Conservation (phyloP, 1,139 yeast genomes). For the Pichia sp. region DNA sequence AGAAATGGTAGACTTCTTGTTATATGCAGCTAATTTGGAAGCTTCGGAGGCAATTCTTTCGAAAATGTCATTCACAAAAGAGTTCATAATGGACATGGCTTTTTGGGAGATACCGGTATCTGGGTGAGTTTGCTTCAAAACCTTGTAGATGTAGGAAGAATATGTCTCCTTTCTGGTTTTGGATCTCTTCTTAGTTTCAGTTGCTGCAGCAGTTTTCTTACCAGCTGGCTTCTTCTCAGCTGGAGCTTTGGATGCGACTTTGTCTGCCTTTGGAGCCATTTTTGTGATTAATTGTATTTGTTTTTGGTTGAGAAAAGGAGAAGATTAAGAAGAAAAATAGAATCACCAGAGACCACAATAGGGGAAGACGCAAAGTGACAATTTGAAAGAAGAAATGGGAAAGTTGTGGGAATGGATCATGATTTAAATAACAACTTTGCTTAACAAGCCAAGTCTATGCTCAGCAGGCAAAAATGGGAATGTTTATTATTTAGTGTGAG, state of each 20-base stretch:
- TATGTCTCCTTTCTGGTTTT: slow-evolving; percentile 98
- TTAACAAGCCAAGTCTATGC: not conserved
- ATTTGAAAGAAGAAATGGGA: not conserved
- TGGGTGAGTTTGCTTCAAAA: slow-evolving; percentile 97
- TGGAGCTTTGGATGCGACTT: slow-evolving; percentile 98
- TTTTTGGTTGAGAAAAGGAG: slow-evolving; percentile 7
- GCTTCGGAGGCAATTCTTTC: slow-evolving; percentile 98
- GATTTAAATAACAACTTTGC: slow-evolving; percentile 3
- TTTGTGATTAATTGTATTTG: slow-evolving; percentile 35
- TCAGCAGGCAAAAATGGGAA: not conserved
- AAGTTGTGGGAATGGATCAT: not conserved
- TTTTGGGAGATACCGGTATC: slow-evolving; percentile 99
- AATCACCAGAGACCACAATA: not conserved
- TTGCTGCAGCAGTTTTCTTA: slow-evolving; percentile 81
- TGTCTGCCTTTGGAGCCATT: slow-evolving; percentile 95
- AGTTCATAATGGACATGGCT: slow-evolving; percentile 99
- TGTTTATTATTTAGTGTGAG: not conserved
- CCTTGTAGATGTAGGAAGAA: slow-evolving; percentile 98
- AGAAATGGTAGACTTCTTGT: slow-evolving; percentile 97
- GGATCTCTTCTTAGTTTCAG: slow-evolving; percentile 88
- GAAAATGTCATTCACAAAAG: slow-evolving; percentile 93
- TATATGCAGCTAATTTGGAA: slow-evolving; percentile 98
- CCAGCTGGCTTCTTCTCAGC: slow-evolving; percentile 97
- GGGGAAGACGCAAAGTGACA: not conserved
- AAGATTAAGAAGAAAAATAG: not conserved